Percentiles rank a stretch among this genome's conserved stretches.
Evolutionary conservation across 345 rosid genomes (phyloP).

Genomic region (Clausena lansium): DNA sequence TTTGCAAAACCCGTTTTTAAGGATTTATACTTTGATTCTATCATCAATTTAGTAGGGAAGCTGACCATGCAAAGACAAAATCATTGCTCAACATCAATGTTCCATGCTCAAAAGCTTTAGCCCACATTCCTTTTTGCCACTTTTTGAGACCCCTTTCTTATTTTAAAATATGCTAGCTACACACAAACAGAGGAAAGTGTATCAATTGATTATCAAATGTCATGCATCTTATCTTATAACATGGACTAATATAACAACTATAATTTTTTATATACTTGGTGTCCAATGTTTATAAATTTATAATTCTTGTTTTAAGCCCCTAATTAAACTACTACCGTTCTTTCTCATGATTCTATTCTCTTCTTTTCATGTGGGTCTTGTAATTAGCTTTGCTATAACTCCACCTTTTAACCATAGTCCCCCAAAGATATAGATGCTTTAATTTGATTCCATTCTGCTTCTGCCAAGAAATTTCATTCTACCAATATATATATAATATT

Average conservation of each 20-base stretch:
- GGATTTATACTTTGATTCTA: slow-evolving; percentile 5
- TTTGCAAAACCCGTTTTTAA: slow-evolving; percentile 7
- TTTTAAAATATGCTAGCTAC: slow-evolving; percentile 16
- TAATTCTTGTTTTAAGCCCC: slow-evolving; percentile 13
- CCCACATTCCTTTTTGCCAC: slow-evolving; percentile 19
- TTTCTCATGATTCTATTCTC: slow-evolving; percentile 51
- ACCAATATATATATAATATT: neutral
- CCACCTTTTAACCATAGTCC: slow-evolving; percentile 18
- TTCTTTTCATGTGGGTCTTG: slow-evolving; percentile 47
- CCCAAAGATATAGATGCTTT: slow-evolving; percentile 24
- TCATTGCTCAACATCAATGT: slow-evolving; percentile 39
- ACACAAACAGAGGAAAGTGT: slow-evolving; percentile 15
- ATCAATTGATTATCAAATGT: neutral
- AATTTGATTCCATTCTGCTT: slow-evolving; percentile 29
- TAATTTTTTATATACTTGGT: slow-evolving; percentile 3
- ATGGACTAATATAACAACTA: neutral
- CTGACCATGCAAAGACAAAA: slow-evolving; percentile 43
- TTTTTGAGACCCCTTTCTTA: slow-evolving; percentile 24
- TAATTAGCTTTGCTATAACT: slow-evolving; percentile 36
- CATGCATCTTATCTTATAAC: slow-evolving; percentile 8
- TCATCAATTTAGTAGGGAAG: slow-evolving; percentile 22
- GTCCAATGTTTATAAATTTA: slow-evolving; percentile 12
- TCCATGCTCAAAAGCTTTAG: slow-evolving; percentile 32
- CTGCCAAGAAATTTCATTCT: slow-evolving; percentile 1
- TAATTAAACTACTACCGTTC: slow-evolving; percentile 26